Evolutionary conservation across 345 rosid genomes (phyloP).

Genomic region (Combretum micranthum): DNA sequence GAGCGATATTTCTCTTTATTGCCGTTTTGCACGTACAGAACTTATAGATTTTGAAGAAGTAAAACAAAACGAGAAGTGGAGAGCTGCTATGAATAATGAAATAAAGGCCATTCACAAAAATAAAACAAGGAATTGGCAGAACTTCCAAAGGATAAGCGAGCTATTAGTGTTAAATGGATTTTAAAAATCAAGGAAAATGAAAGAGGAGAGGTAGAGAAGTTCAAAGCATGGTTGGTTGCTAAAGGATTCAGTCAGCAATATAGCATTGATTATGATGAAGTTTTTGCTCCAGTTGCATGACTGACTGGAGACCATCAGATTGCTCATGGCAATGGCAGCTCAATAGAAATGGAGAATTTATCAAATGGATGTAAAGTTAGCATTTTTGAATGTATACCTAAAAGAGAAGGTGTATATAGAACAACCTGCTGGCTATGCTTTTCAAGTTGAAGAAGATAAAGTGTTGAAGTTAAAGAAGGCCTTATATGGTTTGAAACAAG

Average conservation of each 20-base stretch:
- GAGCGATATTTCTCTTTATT: neutral
- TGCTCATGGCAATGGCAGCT: neutral
- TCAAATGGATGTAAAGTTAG: conserved; percentile 1
- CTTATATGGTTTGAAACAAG: neutral
- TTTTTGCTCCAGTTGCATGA: conserved; percentile 9
- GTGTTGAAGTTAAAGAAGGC: neutral
- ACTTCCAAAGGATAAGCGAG: neutral
- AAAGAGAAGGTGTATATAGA: conserved; percentile 1
- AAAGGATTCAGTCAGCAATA: conserved; percentile 2
- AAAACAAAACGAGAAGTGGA: neutral
- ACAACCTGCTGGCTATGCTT: neutral
- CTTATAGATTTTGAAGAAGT: neutral
- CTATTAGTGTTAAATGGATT: neutral
- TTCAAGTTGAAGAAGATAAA: neutral
- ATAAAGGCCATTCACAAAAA: neutral
- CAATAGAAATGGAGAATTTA: conserved; percentile 2
- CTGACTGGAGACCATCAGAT: neutral
- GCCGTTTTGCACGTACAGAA: neutral
- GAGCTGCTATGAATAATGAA: conserved; percentile 3
- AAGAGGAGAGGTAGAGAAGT: neutral
- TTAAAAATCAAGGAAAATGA: conserved; percentile 1
- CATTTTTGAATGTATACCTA: conserved; percentile 7
- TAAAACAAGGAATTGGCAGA: neutral
- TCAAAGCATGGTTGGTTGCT: neutral
- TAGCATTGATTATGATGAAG: neutral